Evolutionary conservation across 2,329 filamentous ascomycete genomes (phyloP), one percentile per base, ranked within the genome.

Genomic region (Ceratocystis destructans): DNA sequence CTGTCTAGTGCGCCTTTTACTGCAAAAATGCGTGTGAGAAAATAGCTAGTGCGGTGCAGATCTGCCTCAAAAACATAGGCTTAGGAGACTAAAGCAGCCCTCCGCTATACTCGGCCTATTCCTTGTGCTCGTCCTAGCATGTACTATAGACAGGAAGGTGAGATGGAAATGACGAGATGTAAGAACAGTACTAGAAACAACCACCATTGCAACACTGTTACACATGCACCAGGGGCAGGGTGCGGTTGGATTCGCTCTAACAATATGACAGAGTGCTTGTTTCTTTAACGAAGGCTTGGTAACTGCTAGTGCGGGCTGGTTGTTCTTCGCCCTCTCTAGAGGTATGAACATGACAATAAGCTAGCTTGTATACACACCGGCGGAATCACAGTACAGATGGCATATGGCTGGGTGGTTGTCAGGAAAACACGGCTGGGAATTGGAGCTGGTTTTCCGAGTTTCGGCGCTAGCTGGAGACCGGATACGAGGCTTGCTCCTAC

Each of bases 161-260:
- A 41, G 37, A 12, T 41, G 37, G 37, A 41, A 41, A 41, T 41
- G 37, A 41, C 37, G 37, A 41, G 37, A 41, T 41, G 37, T 41
- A 48, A 48, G 17, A 57, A 15, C 25, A 12, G 31, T 28, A 33
- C 25, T 33, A 33, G 37, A 41, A 22, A 31, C n/a, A 61, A 22
- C 8, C n/a, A 41, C 17, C 20, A 33, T 37, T 61, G 41, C 57
- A 61, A 41, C 8, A 22, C 57, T 22, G 57, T 37, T 61, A 61
- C 57, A 61, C 37, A 61, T 61, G 57, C 17, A 41, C n/a, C 53
- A 57, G 4, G 53, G 53, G 31, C 53, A 57, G 25, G 53, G 53
- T 33, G 53, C 15, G 53, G 25, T 57, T 57, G 53, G 53, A 57
- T 57, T 57, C 53, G 25, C 15, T 57, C 25, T 31, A n/a, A 15